phyloP scores from a whole-genome alignment of 2,329 filamentous ascomycete genomes.

The Fonsecaea monophora region DNA sequence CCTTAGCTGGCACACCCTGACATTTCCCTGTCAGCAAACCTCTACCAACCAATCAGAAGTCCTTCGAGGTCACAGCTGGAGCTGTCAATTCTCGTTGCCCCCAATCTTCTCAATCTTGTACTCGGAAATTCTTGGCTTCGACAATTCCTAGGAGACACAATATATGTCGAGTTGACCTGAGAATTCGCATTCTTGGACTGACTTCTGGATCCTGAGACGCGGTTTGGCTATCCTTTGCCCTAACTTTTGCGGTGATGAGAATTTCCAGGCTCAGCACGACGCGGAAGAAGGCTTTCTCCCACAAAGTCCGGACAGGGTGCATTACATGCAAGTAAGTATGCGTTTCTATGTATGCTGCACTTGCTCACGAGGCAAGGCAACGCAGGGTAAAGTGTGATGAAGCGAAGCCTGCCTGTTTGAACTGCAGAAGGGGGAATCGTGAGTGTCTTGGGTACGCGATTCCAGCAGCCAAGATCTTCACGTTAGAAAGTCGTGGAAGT shows the following conservation, averaged over 20 bases:
- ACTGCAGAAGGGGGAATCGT: conserved; percentile 44
- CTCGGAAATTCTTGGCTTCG: neutral
- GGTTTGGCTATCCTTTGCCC: neutral
- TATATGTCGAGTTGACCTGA: neutral
- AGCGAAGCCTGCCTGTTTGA: conserved; percentile 44
- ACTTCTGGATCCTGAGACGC: neutral
- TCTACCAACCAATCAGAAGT: neutral
- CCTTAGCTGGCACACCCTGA: neutral
- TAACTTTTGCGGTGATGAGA: neutral
- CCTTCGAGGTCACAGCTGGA: neutral
- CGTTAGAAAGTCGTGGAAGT: neutral
- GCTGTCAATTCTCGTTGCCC: neutral
- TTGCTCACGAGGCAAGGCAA: conserved; percentile 19
- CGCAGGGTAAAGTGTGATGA: conserved; percentile 51
- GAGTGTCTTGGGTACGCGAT: conserved; percentile 44
- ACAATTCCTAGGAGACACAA: neutral
- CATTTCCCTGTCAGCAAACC: neutral
- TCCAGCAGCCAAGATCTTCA: conserved; percentile 5
- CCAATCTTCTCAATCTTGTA: neutral
- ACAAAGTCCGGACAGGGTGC: conserved; percentile 47
- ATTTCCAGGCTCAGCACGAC: neutral
- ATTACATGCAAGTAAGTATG: conserved; percentile 45
- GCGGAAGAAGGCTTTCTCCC: conserved; percentile 13
- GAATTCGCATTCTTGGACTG: neutral
- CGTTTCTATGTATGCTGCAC: neutral